Base-by-base conservation (phyloP, 2,329 filamentous ascomycete genomes). In the Fusarium sp. region DNA sequence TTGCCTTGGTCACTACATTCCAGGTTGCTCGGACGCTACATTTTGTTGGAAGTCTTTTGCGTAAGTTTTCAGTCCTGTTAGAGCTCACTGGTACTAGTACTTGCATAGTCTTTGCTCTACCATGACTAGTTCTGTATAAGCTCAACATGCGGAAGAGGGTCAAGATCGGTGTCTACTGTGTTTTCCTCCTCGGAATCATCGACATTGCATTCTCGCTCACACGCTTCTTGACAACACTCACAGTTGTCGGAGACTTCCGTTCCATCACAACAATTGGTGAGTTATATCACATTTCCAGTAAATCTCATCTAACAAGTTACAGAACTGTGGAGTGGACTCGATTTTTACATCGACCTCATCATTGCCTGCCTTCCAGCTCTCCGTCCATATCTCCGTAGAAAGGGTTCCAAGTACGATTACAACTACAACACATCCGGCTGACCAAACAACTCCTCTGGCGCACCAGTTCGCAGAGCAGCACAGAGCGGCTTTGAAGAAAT, bases 341-440 rank as follows among this genome's bases (percentile, higher is more conserved):
- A 76, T 5, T 60, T 31, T 11, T 69, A 71, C 4, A 58, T 76
- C 3, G 71, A 70, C 2, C 62, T 76, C 3, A 74, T 76, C 11
- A 52, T 76, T 5, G 73, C 74, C 2, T 76, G 73, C 11, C 60
- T 77, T 2, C 74, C 74, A 2, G 64, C 74, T 16, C 66, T 77
- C 0, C 62, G 74, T 1, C 74, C 74, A 12, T 77, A 71, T 16
- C 70, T 76, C 12, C 66, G 52, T 2, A 42, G 46, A 21, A 64
- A 64, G 23, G 57, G 44, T 7, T 51, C 59, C 21, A 59, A 59
- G 15, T 63, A 58, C 37, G 48, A 63, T 1, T 74, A 74, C 37
- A 45, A 35, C n/a, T 60, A 69, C 54, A 48, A 57, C 29, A 27
- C 31, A 16, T 74, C 72, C 1, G 59, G 45, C 8, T 39, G 61